Conservation (phyloP, 225 moss, liverwort and hornwort genomes). For the Takakia lepidozioides region DNA sequence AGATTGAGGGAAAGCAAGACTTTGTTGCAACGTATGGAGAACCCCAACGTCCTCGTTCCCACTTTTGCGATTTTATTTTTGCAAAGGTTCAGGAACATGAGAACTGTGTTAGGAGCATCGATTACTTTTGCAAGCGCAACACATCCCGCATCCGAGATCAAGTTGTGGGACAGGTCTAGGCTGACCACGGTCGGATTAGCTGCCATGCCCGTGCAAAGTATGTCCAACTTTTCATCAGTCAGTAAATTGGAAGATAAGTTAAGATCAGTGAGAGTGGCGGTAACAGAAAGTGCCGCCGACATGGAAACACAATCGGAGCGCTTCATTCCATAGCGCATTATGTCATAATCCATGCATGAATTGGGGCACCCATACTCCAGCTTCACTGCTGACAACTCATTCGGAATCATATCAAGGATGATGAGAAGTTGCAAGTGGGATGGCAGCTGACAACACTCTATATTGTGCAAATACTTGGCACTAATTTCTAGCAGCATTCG, state of each 20-base stretch:
- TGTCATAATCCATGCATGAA: constrained; percentile 54
- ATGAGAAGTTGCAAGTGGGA: constrained; percentile 69
- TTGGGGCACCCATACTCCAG: constrained; percentile 68
- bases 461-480: constrained; percentile 65
- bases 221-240: constrained; percentile 53
- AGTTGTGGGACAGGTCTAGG: constrained; percentile 74
- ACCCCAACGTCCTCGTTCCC: constrained; percentile 33
- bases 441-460: constrained; percentile 52
- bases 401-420: constrained; percentile 46
- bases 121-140: constrained; percentile 57
- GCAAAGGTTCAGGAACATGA: constrained; percentile 52
- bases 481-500: constrained; percentile 38
- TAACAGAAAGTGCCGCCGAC: constrained; percentile 43
- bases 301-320: constrained; percentile 73
- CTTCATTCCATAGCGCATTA: constrained; percentile 56
- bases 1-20: constrained; percentile 35
- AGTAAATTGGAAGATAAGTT: constrained; percentile 64
- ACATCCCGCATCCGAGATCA: constrained; percentile 61
- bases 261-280: constrained; percentile 53
- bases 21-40: constrained; percentile 28
- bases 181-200: constrained; percentile 72
- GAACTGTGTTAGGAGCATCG: constrained; percentile 44
- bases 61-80: constrained; percentile 33
- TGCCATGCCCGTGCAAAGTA: constrained; percentile 58
- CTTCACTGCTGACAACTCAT: constrained; percentile 46